These are phyloP conservation scores for Solanum habrochaites DNA, from an alignment of 257 asterid genomes.

Conservation along the genomic window DNA sequence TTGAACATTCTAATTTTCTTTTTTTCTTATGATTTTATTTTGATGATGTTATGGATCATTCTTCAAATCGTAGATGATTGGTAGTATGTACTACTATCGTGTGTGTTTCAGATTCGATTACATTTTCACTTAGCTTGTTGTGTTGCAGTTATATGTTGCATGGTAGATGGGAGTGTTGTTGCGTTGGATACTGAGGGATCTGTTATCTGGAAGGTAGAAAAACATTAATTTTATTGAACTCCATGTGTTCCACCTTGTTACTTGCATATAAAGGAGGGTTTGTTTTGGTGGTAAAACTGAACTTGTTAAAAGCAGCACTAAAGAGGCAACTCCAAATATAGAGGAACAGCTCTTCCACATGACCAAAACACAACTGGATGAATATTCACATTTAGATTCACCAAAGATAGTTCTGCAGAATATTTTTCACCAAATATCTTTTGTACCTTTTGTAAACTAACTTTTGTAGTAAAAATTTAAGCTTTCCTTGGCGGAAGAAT, in stretches of 20 bases:
- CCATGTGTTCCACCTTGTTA: background rate
- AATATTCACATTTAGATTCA: background rate
- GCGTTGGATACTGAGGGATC: slow-evolving; percentile 48
- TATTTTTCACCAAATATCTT: background rate
- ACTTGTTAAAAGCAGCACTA: background rate
- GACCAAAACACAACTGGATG: background rate
- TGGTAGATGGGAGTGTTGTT: slow-evolving; percentile 67
- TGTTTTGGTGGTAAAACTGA: background rate
- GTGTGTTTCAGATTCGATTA: background rate
- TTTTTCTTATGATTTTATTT: background rate
- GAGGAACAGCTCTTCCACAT: background rate
- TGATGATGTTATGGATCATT: background rate
- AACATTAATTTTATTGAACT: background rate
- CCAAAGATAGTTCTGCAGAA: background rate
- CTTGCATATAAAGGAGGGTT: background rate
- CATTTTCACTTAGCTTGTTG: background rate
- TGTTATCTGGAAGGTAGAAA: slow-evolving; percentile 66
- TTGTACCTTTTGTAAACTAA: background rate
- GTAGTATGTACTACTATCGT: background rate
- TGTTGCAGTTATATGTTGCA: slow-evolving; percentile 76
- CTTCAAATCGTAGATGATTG: background rate
- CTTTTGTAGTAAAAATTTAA: background rate
- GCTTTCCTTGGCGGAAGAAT: background rate
- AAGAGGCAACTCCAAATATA: background rate
- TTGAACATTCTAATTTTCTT: background rate